Base-by-base conservation (phyloP, 2,329 filamentous ascomycete species). In the Penicillium decumbens region DNA sequence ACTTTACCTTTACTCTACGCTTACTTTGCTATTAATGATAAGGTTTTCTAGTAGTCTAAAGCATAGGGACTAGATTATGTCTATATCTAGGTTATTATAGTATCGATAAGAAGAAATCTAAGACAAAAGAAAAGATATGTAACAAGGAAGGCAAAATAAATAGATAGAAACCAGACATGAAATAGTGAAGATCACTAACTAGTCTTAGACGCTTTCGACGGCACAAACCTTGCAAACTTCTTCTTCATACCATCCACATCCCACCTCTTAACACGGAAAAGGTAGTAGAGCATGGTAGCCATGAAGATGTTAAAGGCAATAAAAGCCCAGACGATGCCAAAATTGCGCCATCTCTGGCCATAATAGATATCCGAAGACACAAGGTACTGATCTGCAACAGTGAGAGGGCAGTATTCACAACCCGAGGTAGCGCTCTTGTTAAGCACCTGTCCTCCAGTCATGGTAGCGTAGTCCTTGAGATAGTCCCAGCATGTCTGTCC, bases 281-380 rank as follows among this genome's bases (percentile, higher is more conserved):
- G 75, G 76, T 65, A 67, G 28, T 47, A 77, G 57, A 39, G 76
- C 23, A 56, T 1, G 24, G 82, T 62, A 1, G 81, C 79, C 0
- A 72, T 75, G 25, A 65, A 67, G 8, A 82, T 63, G 61, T 85
- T 84, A 61, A 84, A 81, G 4, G 70, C 60, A 44, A 83, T 73
- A 51, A 78, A 85, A 0, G 72, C 76, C 73, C 79, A 83, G 41
- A 84, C 67, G 25, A 86, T 67, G 0, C 82, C 85, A 62, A 85
- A 85, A 65, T 89, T 85, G 51, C 83, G 76, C 84, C 84, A 89
- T 10, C 82, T 72, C 12, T 86, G 71, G 7, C 49, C 61, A 61
- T 83, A 87, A 47, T 73, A 58, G 24, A 79, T 76, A 25, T 71
- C 68, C 35, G 80, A 73, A 0, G 50, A 49, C 0, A 71, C 57